Base-by-base conservation (phyloP, 305 asterid genomes). In the Fraxinus floribunda region DNA sequence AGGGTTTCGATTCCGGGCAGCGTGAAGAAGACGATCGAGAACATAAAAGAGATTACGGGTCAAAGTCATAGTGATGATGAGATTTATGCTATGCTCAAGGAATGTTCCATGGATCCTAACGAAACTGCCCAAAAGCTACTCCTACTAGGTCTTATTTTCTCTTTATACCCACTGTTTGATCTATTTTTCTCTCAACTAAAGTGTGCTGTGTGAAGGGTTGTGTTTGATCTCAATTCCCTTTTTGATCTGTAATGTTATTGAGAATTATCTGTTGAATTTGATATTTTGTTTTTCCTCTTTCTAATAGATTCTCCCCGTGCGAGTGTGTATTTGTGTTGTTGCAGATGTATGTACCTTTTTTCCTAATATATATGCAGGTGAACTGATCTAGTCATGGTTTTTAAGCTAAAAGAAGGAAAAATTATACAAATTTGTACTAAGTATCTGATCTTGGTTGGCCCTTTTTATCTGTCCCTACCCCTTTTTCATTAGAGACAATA, bases 91-190 rank as follows among this genome's bases (percentile, higher is more conserved):
- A 90, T 88, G 97, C 97, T 95, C 30, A 91, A 89, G 89, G 99
- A 95, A 46, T 95, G 97, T 79, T 87, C 93, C 73, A 95, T 95
- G 99, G 99, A 95, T 93, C 99, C 99, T 86, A 94, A 95, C 87
- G 99, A 95, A 26, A 89, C 99, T 82, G 30, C 92, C 70, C 93
- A 92, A 87, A 94, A 89, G 92, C 97, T 95, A 85, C 92, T 95
- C 78, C 88, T 87, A 74, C 97, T 92, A 83, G 99, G 99, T 94
- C 80, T 7, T 62, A 4, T 18, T 62, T 20, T 62, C 71, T 62
- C 71, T 18, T 60, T 22, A 7, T 22, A 18, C 15, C 32, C 72
- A 7, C 29, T 8, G 0, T 62, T 62, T 62, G 29, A 2, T 75
- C 8, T n/a, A 0, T 32, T 76, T 22, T 18, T 30, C 46, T 74